These are phyloP conservation scores for Rheum nobile DNA, from an alignment of 148 eudicot species.

Conservation along the genomic window DNA sequence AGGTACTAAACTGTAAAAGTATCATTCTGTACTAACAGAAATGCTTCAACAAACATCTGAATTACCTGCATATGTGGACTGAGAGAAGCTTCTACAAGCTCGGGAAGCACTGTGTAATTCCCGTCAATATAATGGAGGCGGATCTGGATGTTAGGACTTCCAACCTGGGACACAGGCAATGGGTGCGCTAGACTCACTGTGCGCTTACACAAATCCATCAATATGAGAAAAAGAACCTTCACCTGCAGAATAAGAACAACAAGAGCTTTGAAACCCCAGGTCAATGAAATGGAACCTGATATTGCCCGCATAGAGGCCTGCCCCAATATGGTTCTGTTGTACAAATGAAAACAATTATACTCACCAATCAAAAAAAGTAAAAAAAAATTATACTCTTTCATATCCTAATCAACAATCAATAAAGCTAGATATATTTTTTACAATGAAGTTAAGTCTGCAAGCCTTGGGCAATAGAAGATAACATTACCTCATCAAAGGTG, in stretches of 20 bases:
- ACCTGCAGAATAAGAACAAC: conserved; percentile 40
- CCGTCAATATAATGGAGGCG: conserved; percentile 94
- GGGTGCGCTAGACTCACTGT: conserved; percentile 71
- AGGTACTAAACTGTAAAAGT: neutral
- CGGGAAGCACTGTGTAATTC: conserved; percentile 88
- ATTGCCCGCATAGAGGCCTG: neutral
- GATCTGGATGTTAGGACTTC: conserved; percentile 72
- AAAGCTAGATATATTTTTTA: neutral
- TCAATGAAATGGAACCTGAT: neutral
- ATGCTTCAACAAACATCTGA: neutral
- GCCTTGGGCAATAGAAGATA: neutral
- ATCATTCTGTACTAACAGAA: neutral
- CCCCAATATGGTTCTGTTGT: neutral
- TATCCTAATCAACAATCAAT: neutral
- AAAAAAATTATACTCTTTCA: neutral
- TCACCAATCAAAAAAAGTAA: too few relatives aligned
- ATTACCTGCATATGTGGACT: conserved; percentile 99
- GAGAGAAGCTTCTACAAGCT: conserved; percentile 97
- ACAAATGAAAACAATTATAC: neutral
- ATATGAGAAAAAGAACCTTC: conserved; percentile 82
- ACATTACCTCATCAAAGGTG: conserved; percentile 84
- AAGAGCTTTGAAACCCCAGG: neutral
- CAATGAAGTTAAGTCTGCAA: neutral
- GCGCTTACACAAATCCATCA: conserved; percentile 89
- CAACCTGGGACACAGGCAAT: conserved; percentile 94